Conservation (phyloP, 208 protist genomes). For the Crithidia mellificae region DNA sequence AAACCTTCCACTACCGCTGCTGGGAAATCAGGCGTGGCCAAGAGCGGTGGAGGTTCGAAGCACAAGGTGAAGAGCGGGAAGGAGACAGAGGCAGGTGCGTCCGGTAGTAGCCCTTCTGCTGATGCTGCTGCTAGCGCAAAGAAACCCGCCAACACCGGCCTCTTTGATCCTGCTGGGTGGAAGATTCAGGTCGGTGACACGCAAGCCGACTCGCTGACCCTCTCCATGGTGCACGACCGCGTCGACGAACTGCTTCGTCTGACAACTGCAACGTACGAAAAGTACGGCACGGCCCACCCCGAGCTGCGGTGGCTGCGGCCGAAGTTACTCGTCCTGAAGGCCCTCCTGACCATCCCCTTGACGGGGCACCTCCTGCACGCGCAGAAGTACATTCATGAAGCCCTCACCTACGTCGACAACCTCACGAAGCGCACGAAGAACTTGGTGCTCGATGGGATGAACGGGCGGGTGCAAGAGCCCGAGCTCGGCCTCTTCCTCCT, state of each 20-base stretch:
- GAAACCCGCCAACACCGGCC: constrained; percentile 1
- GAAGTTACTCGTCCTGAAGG: constrained; percentile 80
- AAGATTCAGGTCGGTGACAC: constrained; percentile 39
- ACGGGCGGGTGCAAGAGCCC: constrained; percentile 46
- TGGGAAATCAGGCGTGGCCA: neutral
- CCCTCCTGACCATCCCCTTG: constrained; percentile 62
- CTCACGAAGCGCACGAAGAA: constrained; percentile 39
- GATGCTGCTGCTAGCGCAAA: neutral
- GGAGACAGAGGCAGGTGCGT: too few relatives aligned
- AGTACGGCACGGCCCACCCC: constrained; percentile 29
- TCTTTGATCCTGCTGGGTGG: constrained; percentile 33
- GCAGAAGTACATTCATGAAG: constrained; percentile 47
- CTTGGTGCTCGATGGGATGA: constrained; percentile 55
- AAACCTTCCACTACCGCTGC: neutral
- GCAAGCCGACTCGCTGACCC: constrained; percentile 39
- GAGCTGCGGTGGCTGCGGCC: constrained; percentile 70
- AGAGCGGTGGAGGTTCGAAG: neutral
- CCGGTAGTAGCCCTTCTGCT: neutral
- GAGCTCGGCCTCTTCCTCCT: constrained; percentile 80
- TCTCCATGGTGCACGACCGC: constrained; percentile 58
- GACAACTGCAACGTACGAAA: constrained; percentile 32
- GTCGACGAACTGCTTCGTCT: constrained; percentile 70
- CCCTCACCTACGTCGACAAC: constrained; percentile 53
- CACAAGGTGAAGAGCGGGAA: constrained; percentile 9
- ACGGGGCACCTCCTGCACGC: constrained; percentile 72